Percentiles rank a stretch among this genome's conserved stretches.
phyloP scores from a whole-genome alignment of 768 basidiomycete species.

The Mycena polygramma region DNA sequence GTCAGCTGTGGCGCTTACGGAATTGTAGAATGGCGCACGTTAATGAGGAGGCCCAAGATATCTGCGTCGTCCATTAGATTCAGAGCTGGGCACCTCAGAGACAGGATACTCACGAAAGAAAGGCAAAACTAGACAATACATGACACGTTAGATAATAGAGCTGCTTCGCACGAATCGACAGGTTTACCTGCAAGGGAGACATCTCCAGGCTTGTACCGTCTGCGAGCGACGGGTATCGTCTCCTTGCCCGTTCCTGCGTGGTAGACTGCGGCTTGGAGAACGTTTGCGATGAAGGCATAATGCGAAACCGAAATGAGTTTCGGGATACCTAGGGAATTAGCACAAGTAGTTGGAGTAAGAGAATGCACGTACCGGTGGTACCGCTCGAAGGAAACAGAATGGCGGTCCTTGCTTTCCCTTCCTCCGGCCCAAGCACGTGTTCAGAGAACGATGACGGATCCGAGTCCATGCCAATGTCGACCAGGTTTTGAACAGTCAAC shows the following conservation, averaged over 20 bases:
- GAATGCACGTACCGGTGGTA: constrained; percentile 53
- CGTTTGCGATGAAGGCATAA: constrained; percentile 58
- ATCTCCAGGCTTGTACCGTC: constrained; percentile 58
- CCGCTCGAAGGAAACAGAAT: constrained; percentile 65
- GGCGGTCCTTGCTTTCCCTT: constrained; percentile 59
- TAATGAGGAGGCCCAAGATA: constrained; percentile 18
- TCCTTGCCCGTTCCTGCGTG: constrained; percentile 44
- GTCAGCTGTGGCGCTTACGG: neutral
- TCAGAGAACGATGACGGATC: constrained; percentile 17
- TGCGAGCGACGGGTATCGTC: constrained; percentile 46
- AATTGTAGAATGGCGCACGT: neutral
- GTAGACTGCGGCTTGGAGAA: constrained; percentile 52
- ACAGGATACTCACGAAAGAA: constrained; percentile 39
- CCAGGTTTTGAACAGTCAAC: constrained; percentile 41
- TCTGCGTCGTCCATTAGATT: neutral
- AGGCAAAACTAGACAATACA: constrained; percentile 39
- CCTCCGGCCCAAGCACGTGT: constrained; percentile 48
- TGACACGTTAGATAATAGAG: too few relatives aligned
- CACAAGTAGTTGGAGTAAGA: neutral
- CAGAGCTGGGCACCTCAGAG: neutral
- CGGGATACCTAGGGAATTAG: constrained; percentile 42
- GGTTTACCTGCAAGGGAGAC: constrained; percentile 37
- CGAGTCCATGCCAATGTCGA: constrained; percentile 14
- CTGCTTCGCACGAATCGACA: too few relatives aligned
- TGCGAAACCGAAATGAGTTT: constrained; percentile 52